Evolutionary conservation across 2,329 filamentous ascomycete genomes (phyloP).

Genomic region (Calonectria pseudoreteaudii): DNA sequence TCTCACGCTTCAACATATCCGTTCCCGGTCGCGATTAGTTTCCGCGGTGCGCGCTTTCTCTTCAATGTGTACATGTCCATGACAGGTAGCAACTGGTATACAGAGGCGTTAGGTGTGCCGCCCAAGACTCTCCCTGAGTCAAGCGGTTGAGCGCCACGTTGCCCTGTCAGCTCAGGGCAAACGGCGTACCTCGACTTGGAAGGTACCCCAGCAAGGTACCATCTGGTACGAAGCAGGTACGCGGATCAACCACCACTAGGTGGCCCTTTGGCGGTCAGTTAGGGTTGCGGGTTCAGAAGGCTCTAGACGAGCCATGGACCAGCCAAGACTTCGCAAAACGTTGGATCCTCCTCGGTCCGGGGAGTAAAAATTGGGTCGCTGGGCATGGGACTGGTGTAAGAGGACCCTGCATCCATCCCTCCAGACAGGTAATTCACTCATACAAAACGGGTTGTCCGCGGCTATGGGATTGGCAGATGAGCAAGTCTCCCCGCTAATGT

Average conservation of each 20-base stretch:
- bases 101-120: conserved; percentile 20
- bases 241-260: conserved; percentile 34
- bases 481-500: conserved; percentile 21
- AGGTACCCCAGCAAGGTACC: conserved; percentile 9
- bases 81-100: neutral
- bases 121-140: conserved; percentile 26
- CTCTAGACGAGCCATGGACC: conserved; percentile 23
- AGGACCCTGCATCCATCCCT: conserved; percentile 40
- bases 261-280: conserved; percentile 38
- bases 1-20: neutral
- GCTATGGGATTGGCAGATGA: conserved; percentile 11
- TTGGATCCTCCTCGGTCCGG: conserved; percentile 31
- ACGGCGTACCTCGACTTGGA: conserved; percentile 25
- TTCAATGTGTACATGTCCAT: conserved; percentile 11
- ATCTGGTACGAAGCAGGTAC: conserved; percentile 29
- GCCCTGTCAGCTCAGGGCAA: conserved; percentile 6
- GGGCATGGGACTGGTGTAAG: conserved; percentile 32
- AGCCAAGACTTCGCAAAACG: conserved; percentile 30
- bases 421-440: conserved; percentile 44
- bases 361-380: conserved; percentile 27
- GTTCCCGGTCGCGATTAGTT: conserved; percentile 10
- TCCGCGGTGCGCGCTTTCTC: conserved; percentile 22
- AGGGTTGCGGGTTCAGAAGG: conserved; percentile 20
- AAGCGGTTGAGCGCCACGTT: conserved; percentile 32
- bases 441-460: conserved; percentile 32